Percentiles rank a stretch among this genome's conserved stretches.
phyloP scores from a whole-genome alignment of 345 rosid genomes.

The Sonneratia alba region DNA sequence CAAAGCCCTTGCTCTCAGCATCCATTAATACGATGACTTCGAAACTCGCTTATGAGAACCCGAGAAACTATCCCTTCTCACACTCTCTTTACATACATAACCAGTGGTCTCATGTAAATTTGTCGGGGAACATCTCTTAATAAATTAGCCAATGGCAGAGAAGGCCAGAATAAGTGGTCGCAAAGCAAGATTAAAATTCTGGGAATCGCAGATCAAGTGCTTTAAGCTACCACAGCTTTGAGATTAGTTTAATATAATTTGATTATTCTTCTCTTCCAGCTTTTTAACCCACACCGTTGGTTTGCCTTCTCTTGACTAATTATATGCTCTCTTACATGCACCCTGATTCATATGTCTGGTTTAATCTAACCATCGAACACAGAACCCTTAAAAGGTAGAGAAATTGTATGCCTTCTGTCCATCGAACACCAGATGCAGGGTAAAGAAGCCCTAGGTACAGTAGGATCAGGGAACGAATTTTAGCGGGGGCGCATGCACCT shows the following conservation, averaged over 20 bases:
- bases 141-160: neutral
- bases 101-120: neutral
- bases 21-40: neutral
- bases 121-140: neutral
- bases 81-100: neutral
- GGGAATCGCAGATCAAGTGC: constrained; percentile 34
- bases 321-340: neutral
- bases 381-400: no score
- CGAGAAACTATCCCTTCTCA: constrained; percentile 1
- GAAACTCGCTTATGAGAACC: neutral
- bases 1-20: constrained; percentile 1
- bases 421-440: no score
- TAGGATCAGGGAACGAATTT: no score
- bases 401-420: neutral
- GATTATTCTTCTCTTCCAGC: constrained; percentile 19
- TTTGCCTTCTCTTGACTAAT: constrained; percentile 24
- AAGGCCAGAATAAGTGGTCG: constrained; percentile 27
- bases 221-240: constrained; percentile 27
- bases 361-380: neutral
- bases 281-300: no score
- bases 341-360: neutral
- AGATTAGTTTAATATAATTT: constrained; percentile 15
- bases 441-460: no score
- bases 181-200: constrained; percentile 52
- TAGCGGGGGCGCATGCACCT: no score